Evolutionary conservation across 225 moss, liverwort and hornwort species (phyloP).

Genomic region (Polytrichum formosum): DNA sequence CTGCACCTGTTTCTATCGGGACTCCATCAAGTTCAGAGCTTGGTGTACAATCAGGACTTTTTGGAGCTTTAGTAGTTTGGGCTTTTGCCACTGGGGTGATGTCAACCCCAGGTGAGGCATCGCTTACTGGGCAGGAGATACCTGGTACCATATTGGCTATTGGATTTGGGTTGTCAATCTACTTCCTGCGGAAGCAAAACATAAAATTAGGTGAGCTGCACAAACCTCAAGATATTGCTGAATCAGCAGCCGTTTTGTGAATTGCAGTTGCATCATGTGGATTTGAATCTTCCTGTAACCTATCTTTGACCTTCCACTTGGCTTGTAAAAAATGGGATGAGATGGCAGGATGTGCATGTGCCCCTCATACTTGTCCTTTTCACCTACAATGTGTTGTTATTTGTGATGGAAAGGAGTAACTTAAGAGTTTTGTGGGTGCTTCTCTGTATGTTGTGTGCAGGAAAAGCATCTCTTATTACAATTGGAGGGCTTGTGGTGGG

Average conservation of each 20-base stretch:
- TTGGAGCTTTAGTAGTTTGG: conserved; percentile 61
- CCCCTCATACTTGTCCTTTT: conserved; percentile 1
- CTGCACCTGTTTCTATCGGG: conserved; percentile 61
- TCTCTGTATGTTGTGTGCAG: conserved; percentile 29
- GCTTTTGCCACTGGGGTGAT: conserved; percentile 66
- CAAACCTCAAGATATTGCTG: neutral
- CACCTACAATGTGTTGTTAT: neutral
- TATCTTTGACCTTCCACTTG: no score
- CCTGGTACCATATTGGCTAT: conserved; percentile 82
- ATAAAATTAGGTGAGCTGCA: conserved; percentile 67
- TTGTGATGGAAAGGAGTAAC: neutral
- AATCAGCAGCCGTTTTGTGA: no score
- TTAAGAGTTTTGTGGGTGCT: neutral
- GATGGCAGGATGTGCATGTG: neutral
- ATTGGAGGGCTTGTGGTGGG: conserved; percentile 74
- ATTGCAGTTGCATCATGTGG: no score
- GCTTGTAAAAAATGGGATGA: no score
- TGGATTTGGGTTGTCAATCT: conserved; percentile 75
- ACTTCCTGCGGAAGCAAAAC: conserved; percentile 81
- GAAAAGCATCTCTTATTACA: conserved; percentile 68
- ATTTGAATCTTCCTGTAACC: no score
- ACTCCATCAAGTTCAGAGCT: conserved; percentile 51
- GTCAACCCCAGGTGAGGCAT: conserved; percentile 43
- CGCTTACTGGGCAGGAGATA: conserved; percentile 64
- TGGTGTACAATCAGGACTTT: conserved; percentile 69